These are phyloP conservation scores for Pezicula carpinea DNA, from an alignment of 2,329 filamentous ascomycete species.

Conservation along the genomic window DNA sequence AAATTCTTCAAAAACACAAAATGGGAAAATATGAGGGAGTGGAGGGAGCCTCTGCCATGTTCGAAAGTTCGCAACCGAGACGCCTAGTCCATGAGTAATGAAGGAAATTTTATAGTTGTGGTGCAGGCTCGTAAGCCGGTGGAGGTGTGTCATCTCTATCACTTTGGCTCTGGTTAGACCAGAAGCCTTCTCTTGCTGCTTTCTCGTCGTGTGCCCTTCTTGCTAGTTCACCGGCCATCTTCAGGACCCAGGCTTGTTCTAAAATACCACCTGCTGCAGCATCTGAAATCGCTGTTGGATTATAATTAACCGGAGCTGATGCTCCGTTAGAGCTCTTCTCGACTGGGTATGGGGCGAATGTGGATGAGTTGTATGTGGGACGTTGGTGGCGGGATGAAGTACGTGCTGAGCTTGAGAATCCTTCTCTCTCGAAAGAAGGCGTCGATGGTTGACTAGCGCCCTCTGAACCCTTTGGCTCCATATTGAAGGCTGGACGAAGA, in stretches of 20 bases:
- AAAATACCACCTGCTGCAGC: constrained; percentile 31
- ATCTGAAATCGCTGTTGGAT: constrained; percentile 2
- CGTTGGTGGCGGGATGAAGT: constrained; percentile 14
- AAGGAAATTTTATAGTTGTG: constrained; percentile 22
- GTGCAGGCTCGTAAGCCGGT: constrained; percentile 50
- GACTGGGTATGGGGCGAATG: constrained; percentile 10
- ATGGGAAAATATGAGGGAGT: no score
- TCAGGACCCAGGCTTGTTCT: constrained; percentile 74
- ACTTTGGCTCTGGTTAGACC: constrained; percentile 31
- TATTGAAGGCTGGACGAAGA: constrained; percentile 11
- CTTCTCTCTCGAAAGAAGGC: constrained; percentile 9
- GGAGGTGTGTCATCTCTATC: constrained; percentile 54
- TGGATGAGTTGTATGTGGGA: constrained; percentile 8
- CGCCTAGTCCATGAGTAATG: no score
- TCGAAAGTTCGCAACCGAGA: no score
- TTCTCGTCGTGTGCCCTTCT: constrained; percentile 86
- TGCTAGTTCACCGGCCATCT: constrained; percentile 91
- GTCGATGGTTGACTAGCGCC: constrained; percentile 11
- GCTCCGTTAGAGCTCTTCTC: constrained; percentile 15
- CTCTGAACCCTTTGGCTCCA: constrained; percentile 14
- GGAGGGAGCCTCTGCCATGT: no score
- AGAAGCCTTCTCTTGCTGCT: constrained; percentile 39
- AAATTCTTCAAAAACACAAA: no score
- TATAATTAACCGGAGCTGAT: background rate
- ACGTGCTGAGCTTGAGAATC: constrained; percentile 9